Evolutionary conservation across 2,329 filamentous ascomycete genomes (phyloP).

Genomic region (Fusarium xylarioides): DNA sequence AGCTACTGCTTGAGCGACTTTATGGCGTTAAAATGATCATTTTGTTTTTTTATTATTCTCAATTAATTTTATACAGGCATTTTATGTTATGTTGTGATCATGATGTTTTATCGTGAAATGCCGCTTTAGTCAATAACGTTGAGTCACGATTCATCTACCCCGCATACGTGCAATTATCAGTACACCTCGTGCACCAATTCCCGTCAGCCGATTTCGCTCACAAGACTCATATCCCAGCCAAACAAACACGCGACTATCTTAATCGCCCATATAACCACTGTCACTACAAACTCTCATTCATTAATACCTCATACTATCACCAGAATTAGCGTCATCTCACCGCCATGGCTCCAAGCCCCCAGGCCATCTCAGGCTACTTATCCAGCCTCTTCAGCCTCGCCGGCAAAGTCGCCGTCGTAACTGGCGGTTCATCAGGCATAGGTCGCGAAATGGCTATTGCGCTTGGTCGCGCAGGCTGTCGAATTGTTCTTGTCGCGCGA

Average conservation of each 20-base stretch:
- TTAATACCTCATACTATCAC: neutral
- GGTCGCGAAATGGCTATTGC: slow-evolving; percentile 46
- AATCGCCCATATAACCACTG: accelerated
- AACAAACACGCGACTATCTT: neutral
- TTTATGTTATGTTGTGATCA: neutral
- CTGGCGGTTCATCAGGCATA: slow-evolving; percentile 49
- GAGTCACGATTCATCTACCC: slow-evolving; percentile 19
- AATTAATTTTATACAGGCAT: accelerated
- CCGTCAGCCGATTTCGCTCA: slow-evolving; percentile 26
- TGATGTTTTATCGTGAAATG: neutral
- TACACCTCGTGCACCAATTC: slow-evolving; percentile 13
- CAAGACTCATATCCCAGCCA: slow-evolving; percentile 12
- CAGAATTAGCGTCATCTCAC: neutral
- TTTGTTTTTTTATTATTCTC: neutral
- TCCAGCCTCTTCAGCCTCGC: slow-evolving; percentile 44
- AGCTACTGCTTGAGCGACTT: neutral
- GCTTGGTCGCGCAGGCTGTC: slow-evolving; percentile 44
- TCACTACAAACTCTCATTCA: neutral
- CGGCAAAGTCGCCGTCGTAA: slow-evolving; percentile 44
- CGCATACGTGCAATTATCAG: slow-evolving; percentile 12
- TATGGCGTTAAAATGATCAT: neutral
- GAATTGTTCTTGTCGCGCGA: slow-evolving; percentile 45
- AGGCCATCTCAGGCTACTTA: slow-evolving; percentile 37
- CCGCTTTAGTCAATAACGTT: neutral
- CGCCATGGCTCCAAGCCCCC: slow-evolving; percentile 19